These are phyloP conservation scores for Lipomyces starkeyi DNA, from an alignment of 805 yeast species.

Conservation along the genomic window DNA sequence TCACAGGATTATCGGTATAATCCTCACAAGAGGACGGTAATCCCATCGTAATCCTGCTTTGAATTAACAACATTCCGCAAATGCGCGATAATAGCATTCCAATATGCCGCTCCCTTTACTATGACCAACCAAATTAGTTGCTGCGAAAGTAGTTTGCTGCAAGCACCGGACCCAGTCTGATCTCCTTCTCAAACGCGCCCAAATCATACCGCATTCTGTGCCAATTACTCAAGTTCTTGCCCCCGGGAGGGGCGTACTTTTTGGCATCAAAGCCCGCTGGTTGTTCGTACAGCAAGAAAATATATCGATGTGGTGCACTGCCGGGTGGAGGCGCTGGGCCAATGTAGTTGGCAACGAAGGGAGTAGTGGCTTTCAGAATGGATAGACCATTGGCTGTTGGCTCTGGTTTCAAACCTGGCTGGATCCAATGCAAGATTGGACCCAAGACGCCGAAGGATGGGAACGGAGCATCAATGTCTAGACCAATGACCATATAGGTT, in stretches of 20 bases:
- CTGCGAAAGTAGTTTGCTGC: conserved; percentile 19
- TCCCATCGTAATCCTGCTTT: neutral
- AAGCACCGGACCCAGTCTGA: conserved; percentile 13
- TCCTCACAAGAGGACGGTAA: too few relatives aligned
- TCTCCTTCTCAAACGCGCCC: conserved; percentile 1
- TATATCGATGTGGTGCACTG: conserved; percentile 18
- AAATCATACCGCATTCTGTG: conserved; percentile 13
- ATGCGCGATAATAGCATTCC: too few relatives aligned
- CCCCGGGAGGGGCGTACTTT: conserved; percentile 10
- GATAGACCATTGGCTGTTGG: conserved; percentile 4
- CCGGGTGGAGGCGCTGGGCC: conserved; percentile 25
- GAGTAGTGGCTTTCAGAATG: conserved; percentile 8
- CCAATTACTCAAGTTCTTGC: conserved; percentile 15
- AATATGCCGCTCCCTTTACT: neutral
- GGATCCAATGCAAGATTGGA: conserved; percentile 21
- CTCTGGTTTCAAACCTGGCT: conserved; percentile 19
- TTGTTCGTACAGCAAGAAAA: conserved; percentile 14
- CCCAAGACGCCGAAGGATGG: conserved; percentile 16
- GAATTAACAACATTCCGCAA: too few relatives aligned
- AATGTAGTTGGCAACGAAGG: conserved; percentile 18
- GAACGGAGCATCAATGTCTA: conserved; percentile 23
- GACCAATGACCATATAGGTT: conserved; percentile 19
- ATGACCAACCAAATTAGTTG: neutral
- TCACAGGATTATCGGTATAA: too few relatives aligned
- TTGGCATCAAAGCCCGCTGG: conserved; percentile 12